Conservation (phyloP, 495 filamentous ascomycete genomes). For the Penicillium parvum region DNA sequence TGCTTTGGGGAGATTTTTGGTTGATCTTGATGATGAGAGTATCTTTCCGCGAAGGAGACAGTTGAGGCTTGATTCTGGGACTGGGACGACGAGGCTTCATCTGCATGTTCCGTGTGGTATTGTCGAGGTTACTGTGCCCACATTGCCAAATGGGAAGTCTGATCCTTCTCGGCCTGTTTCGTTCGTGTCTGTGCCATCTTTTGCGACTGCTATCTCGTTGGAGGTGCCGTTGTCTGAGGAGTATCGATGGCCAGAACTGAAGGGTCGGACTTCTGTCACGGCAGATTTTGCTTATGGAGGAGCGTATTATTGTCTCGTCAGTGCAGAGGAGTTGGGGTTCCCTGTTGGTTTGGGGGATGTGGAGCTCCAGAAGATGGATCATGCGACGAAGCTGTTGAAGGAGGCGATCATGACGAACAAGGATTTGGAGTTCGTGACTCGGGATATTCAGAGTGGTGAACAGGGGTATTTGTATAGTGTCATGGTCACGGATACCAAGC, state of each 20-base stretch:
- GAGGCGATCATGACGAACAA: conserved; percentile 7
- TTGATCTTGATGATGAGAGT: conserved; percentile 8
- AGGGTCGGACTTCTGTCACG: conserved; percentile 3
- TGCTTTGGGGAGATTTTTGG: conserved; percentile 30
- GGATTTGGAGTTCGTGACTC: conserved; percentile 4
- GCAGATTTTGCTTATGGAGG: conserved; percentile 14
- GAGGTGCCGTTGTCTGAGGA: conserved; percentile 11
- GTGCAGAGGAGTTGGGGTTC: conserved; percentile 13
- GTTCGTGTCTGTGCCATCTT: conserved; percentile 21
- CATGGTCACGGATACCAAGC: conserved; percentile 13
- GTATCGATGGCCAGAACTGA: conserved; percentile 12
- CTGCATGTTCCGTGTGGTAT: conserved; percentile 18
- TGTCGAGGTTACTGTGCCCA: conserved; percentile 16
- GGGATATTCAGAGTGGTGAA: conserved; percentile 6
- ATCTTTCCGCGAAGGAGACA: conserved; percentile 11
- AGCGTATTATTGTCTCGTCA: conserved; percentile 12
- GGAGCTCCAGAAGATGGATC: conserved; percentile 13
- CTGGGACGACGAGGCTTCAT: conserved; percentile 5
- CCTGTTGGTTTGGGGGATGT: conserved; percentile 5
- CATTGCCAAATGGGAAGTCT: conserved; percentile 10
- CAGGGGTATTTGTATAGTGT: conserved; percentile 17
- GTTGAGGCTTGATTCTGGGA: conserved; percentile 1
- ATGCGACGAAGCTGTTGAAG: conserved; percentile 17
- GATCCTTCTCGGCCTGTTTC: conserved; percentile 17
- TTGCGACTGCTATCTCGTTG: conserved; percentile 13